These are phyloP conservation scores for Ceratopteris richardii DNA, from an alignment of 75 land plant genomes.

Conservation along the genomic window DNA sequence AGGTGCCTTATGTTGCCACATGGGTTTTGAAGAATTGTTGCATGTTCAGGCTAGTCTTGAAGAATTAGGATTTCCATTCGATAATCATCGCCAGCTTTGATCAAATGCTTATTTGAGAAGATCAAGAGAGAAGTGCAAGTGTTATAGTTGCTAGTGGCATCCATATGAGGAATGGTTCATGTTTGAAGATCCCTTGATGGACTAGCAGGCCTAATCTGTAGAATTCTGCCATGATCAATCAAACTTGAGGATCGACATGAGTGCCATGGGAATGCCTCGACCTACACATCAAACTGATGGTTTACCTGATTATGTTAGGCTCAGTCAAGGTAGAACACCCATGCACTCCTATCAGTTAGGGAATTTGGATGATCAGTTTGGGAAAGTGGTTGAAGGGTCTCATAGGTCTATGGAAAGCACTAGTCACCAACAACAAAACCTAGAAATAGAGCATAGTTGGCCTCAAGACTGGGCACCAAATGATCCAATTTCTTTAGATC, in stretches of 20 bases:
- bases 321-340: conserved; percentile 51
- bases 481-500: too few species aligned
- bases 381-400: conserved; percentile 37
- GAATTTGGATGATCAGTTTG: too few species aligned
- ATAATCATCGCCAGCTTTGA: conserved; percentile 32
- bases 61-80: conserved; percentile 90
- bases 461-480: conserved; percentile 64
- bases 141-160: conserved; percentile 36
- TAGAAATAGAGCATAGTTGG: conserved; percentile 39
- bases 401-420: conserved; percentile 20
- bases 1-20: too few species aligned
- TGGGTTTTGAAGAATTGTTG: conserved; percentile 86
- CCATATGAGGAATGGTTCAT: conserved; percentile 66
- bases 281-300: conserved; percentile 58
- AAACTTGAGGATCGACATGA: conserved; percentile 53
- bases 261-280: conserved; percentile 45
- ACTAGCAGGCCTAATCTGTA: conserved; percentile 71
- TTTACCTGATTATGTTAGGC: conserved; percentile 61
- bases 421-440: conserved; percentile 31
- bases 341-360: conserved; percentile 36
- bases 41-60: conserved; percentile 74
- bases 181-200: conserved; percentile 76
- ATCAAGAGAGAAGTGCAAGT: conserved; percentile 40
- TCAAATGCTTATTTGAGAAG: conserved; percentile 46
- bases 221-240: conserved; percentile 52